phyloP scores from a whole-genome alignment of 2,329 filamentous ascomycete genomes.

The Ceratocystis albifundus region DNA sequence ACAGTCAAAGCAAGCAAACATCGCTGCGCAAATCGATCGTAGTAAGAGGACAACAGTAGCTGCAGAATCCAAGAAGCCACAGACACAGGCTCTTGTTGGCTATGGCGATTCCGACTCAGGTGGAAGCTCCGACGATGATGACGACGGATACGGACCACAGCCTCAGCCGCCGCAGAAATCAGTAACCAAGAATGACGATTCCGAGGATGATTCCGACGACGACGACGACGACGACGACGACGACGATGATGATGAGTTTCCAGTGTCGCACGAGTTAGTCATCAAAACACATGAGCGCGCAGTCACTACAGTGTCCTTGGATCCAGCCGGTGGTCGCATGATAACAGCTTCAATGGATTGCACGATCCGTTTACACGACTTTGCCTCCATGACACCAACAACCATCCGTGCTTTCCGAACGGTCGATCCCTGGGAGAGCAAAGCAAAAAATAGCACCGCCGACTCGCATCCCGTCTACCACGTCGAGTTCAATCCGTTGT shows the following conservation, averaged over 20 bases:
- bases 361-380: constrained; percentile 85
- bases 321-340: constrained; percentile 72
- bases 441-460: constrained; percentile 51
- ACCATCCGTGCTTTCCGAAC: constrained; percentile 90
- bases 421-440: constrained; percentile 72
- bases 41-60: constrained; percentile 45
- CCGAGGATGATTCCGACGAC: constrained; percentile 41
- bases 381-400: constrained; percentile 87
- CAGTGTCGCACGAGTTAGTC: constrained; percentile 83
- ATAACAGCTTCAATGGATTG: constrained; percentile 88
- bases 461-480: constrained; percentile 85
- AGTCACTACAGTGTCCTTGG: constrained; percentile 71
- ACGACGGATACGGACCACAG: constrained; percentile 28
- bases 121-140: constrained; percentile 32
- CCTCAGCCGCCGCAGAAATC: constrained; percentile 39
- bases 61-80: constrained; percentile 23
- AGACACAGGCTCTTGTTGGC: constrained; percentile 24
- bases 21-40: constrained; percentile 69
- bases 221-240: constrained; percentile 49
- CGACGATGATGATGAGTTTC: constrained; percentile 76
- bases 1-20: constrained; percentile 58
- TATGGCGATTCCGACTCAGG: constrained; percentile 23
- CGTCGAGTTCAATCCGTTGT: constrained; percentile 72
- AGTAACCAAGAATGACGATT: constrained; percentile 30
- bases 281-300: constrained; percentile 86